phyloP scores from a whole-genome alignment of 306 rosid species.

The Ormosia semicastrata region DNA sequence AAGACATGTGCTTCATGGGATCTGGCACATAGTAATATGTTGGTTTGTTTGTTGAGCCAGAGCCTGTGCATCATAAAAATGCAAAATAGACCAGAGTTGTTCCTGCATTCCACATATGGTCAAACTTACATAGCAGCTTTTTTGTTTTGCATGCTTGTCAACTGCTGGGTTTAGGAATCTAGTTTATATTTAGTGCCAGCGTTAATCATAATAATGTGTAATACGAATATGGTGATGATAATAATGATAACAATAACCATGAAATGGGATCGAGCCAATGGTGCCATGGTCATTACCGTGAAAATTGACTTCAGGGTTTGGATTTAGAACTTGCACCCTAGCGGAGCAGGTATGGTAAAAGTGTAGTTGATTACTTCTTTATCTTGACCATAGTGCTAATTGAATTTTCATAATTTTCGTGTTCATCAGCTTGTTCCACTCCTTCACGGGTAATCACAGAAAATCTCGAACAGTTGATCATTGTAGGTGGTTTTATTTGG shows the following conservation, averaged over 20 bases:
- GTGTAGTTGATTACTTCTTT: not conserved
- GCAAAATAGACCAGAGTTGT: not conserved
- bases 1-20: not conserved
- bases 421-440: not conserved
- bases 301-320: not conserved
- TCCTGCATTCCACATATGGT: not conserved
- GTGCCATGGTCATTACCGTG: not conserved
- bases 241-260: not conserved
- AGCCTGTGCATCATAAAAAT: not conserved
- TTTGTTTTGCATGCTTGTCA: not conserved
- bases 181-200: not conserved
- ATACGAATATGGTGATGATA: not conserved
- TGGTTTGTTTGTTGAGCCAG: not conserved
- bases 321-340: not conserved
- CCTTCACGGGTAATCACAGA: not conserved
- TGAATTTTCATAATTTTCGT: not conserved
- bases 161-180: not conserved
- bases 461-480: not conserved
- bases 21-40: not conserved
- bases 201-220: not conserved
- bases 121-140: not conserved
- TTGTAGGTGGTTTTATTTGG: not conserved
- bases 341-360: not conserved
- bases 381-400: not conserved
- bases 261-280: not conserved